Conservation (phyloP, 495 filamentous ascomycete species). For the Penicillium coffeae region DNA sequence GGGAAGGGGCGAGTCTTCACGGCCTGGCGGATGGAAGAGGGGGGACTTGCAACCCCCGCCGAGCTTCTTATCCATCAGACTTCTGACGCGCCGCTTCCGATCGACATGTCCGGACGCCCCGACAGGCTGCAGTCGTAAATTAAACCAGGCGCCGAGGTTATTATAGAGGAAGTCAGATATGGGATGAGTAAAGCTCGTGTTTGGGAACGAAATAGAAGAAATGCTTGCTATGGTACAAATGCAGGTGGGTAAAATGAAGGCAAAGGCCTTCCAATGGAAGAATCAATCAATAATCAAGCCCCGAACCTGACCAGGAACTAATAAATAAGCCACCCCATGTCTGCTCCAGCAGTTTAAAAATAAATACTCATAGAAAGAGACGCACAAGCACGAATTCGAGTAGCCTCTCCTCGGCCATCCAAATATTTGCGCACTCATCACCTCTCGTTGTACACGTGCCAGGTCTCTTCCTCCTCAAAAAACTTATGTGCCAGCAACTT, state of each 20-base stretch:
- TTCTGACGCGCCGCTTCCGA: conserved; percentile 27
- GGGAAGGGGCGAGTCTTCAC: conserved; percentile 23
- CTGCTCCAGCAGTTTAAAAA: too few species aligned
- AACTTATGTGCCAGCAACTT: conserved; percentile 58
- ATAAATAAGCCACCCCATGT: too few species aligned
- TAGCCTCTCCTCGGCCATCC: too few species aligned
- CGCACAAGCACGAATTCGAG: too few species aligned
- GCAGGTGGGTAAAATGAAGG: background rate
- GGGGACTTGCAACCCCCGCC: conserved; percentile 18
- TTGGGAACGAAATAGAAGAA: background rate
- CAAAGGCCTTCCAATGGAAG: background rate
- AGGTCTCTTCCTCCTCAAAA: conserved; percentile 50
- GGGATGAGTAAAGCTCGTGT: background rate
- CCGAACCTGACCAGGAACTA: too few species aligned
- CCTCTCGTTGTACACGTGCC: conserved; percentile 54
- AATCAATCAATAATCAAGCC: background rate
- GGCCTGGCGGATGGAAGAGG: conserved; percentile 13
- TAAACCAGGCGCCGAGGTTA: background rate
- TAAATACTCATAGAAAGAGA: too few species aligned
- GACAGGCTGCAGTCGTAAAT: conserved; percentile 5
- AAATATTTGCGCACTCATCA: too few species aligned
- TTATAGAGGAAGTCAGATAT: background rate
- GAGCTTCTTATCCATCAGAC: conserved; percentile 27
- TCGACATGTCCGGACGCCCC: conserved; percentile 29
- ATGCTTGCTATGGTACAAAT: conserved; percentile 6